Evolutionary conservation across 352 stramenopile species (phyloP).

Genomic region (Phytophthora ramorum): DNA sequence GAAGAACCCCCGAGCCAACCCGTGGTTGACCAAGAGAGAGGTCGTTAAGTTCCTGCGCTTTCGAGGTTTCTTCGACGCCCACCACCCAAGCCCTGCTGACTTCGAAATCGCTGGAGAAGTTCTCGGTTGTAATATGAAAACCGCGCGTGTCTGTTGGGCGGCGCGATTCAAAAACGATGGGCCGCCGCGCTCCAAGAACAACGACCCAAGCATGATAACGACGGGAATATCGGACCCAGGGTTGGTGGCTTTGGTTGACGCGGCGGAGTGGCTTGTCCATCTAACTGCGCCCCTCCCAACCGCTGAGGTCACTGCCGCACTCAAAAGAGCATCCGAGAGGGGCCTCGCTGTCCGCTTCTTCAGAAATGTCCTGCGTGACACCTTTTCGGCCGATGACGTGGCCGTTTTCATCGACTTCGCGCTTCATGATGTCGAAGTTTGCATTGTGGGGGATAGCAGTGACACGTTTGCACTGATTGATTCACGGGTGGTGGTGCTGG

Average conservation of each 20-base stretch:
- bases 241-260: neutral
- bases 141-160: neutral
- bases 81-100: neutral
- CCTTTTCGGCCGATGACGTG: neutral
- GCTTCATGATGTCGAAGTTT: neutral
- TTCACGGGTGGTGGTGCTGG: neutral
- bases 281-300: neutral
- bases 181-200: neutral
- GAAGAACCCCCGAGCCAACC: neutral
- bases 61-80: neutral
- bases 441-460: neutral
- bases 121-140: neutral
- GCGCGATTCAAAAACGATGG: neutral
- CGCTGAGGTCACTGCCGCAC: neutral
- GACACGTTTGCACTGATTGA: neutral
- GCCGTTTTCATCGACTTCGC: neutral
- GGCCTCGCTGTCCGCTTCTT: neutral
- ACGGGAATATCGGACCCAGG: neutral
- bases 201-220: neutral
- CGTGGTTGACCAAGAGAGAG: neutral
- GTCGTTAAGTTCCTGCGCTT: neutral
- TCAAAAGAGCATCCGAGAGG: neutral
- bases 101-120: neutral
- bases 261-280: neutral
- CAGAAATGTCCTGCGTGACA: neutral